These are phyloP conservation scores for Aureobasidium sp. DNA, from an alignment of 2,329 filamentous ascomycete species.

Conservation along the genomic window DNA sequence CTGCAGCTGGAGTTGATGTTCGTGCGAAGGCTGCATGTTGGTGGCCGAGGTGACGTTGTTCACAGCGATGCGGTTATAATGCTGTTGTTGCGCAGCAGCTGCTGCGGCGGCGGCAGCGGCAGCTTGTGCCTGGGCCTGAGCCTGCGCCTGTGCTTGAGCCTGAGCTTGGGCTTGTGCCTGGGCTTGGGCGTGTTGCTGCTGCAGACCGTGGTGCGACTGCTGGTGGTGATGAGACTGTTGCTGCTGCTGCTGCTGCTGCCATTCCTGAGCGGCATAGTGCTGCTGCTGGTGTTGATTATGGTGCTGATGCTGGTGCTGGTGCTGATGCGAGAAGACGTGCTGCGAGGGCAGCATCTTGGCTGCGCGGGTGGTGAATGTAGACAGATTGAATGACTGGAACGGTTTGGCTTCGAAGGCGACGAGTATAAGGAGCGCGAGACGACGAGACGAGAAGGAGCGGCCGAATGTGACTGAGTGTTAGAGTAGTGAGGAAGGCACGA, in stretches of 20 bases:
- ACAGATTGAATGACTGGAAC: not conserved
- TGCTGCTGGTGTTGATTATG: slow-evolving; percentile 34
- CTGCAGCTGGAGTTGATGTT: slow-evolving; percentile 11
- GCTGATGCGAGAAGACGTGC: slow-evolving; percentile 56
- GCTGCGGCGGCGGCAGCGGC: slow-evolving; percentile 45
- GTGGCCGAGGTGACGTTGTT: slow-evolving; percentile 21
- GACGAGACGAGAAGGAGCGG: not conserved
- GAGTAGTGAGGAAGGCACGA: not conserved
- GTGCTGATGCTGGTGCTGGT: slow-evolving; percentile 44
- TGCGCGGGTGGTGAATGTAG: slow-evolving; percentile 9
- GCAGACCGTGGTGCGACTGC: slow-evolving; percentile 51
- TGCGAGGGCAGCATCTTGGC: slow-evolving; percentile 30
- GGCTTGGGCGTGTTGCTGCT: slow-evolving; percentile 45
- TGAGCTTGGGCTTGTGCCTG: slow-evolving; percentile 32
- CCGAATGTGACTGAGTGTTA: not conserved
- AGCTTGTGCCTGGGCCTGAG: slow-evolving; percentile 30
- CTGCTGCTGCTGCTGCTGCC: slow-evolving; percentile 43
- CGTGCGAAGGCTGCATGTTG: slow-evolving; percentile 8
- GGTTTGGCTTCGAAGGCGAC: not conserved
- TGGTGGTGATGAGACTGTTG: slow-evolving; percentile 34
- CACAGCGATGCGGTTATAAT: slow-evolving; percentile 33
- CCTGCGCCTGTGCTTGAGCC: slow-evolving; percentile 31
- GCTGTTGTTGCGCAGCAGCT: slow-evolving; percentile 35
- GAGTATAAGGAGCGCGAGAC: not conserved
- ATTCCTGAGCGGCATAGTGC: slow-evolving; percentile 45